Evolutionary conservation across 1,284 basidiomycete species (phyloP), one percentile per base, ranked within the genome.

Genomic region (Psilocybe mexicana): DNA sequence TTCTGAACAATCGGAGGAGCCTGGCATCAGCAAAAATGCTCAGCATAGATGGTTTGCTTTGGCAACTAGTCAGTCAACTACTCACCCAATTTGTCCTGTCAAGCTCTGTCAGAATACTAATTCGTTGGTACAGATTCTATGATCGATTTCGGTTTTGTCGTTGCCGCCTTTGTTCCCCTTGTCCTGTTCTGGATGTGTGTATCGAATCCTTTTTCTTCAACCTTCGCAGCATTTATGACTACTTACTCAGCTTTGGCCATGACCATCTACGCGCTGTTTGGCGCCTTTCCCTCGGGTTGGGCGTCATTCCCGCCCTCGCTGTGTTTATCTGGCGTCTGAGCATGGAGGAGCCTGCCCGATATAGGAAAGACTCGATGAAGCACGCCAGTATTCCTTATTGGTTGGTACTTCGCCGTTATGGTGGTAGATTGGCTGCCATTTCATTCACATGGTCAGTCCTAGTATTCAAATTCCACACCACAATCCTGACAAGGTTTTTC

Each of bases 221-320:
- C 54, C 57, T 23, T 14, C 7, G 7, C 23, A 43, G 18, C 12
- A 40, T 33, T 45, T 48, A 12, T 58, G 28, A 56, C 30, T 14
- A 7, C 5, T 18, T 14, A 7, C n/a, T 43, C 59, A 90, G 87
- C 61, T 94, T 90, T 62, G 90, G 93, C 38, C 73, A 86, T 57
- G 71, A 91, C 62, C 93, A 95, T 68, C 83, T 96, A 30, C 84
- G 90, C 25, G 88, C 87, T 3, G 90, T 93, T 3, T 96, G 93
- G 95, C 88, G 96, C 54, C 71, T 94, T 40, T 91, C 93, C 3
- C 83, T 98, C 30, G 94, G 93, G n/a, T 79, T 98, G 10, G 96
- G 95, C 44, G 77, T 89, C 43, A 72, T 97, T 52, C 93, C 94
- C 25, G 94, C 95, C 3, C 65, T 87, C 6, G 77, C 85, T 1